Evolutionary conservation across 345 rosid genomes (phyloP).

Genomic region (Clausena lansium): DNA sequence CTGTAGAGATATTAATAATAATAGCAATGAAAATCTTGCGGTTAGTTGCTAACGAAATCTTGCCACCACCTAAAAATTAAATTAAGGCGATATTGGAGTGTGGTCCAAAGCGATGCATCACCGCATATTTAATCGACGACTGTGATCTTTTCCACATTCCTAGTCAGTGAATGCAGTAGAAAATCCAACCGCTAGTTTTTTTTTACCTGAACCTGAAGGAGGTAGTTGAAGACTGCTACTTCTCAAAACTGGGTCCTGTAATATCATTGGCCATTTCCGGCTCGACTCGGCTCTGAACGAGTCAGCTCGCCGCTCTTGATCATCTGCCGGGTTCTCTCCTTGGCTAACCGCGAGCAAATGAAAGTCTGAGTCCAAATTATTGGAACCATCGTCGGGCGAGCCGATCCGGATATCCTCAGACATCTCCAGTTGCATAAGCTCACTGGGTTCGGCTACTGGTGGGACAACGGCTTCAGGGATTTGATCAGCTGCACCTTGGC

Average conservation of each 20-base stretch:
- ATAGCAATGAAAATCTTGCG: neutral
- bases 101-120: neutral
- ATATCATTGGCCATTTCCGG: constrained; percentile 45
- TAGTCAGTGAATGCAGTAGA: neutral
- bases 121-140: neutral
- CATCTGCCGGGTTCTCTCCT: constrained; percentile 15
- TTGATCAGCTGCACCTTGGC: constrained; percentile 11
- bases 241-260: constrained; percentile 26
- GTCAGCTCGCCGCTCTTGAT: constrained; percentile 34
- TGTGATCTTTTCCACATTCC: neutral
- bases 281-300: constrained; percentile 45
- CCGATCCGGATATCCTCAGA: constrained; percentile 79
- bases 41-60: neutral
- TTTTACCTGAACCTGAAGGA: constrained; percentile 52
- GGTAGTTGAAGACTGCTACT: constrained; percentile 26
- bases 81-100: neutral
- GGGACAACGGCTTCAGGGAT: constrained; percentile 16
- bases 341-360: constrained; percentile 35
- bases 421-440: constrained; percentile 73
- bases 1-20: neutral
- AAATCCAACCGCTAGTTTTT: neutral
- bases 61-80: neutral
- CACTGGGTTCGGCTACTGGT: constrained; percentile 48
- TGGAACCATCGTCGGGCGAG: constrained; percentile 78
- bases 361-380: constrained; percentile 59